Conservation (phyloP, 2,329 filamentous ascomycete species). For the Sporothrix humicola region DNA sequence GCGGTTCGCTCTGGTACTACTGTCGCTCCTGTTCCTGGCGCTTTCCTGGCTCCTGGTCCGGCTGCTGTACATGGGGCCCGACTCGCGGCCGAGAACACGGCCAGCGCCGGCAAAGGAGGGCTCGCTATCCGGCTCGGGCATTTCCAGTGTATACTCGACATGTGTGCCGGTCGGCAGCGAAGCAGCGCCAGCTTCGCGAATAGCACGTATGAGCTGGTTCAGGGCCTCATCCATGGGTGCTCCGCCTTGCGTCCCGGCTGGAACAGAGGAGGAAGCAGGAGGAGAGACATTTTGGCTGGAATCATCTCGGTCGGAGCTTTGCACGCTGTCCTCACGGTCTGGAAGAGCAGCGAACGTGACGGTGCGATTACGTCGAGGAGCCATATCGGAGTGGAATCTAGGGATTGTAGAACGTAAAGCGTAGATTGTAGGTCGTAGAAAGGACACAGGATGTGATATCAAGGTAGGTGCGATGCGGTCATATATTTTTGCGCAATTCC, state of each 20-base stretch:
- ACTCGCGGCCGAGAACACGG: slow-evolving; percentile 9
- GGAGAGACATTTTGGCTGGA: not conserved
- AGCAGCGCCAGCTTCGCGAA: not conserved
- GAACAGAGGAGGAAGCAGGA: not conserved
- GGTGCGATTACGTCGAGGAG: too few relatives aligned
- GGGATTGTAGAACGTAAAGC: too few relatives aligned
- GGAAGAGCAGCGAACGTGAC: too few relatives aligned
- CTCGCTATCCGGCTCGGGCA: not conserved
- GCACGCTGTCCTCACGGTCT: too few relatives aligned
- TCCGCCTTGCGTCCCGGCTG: too few relatives aligned
- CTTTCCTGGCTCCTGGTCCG: not conserved
- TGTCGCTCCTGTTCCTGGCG: not conserved
- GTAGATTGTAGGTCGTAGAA: too few relatives aligned
- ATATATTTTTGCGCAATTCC: too few relatives aligned
- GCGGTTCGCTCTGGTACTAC: not conserved
- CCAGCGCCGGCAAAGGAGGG: not conserved
- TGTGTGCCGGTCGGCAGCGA: slow-evolving; percentile 12
- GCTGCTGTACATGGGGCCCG: slow-evolving; percentile 2
- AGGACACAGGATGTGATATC: too few relatives aligned
- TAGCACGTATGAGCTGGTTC: not conserved
- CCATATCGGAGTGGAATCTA: too few relatives aligned
- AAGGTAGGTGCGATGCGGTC: too few relatives aligned
- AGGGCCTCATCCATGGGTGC: not conserved
- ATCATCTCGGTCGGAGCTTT: too few relatives aligned
- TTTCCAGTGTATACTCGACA: not conserved